A percentile compares a stretch with the other conserved stretches of the same genome.
phyloP scores from a whole-genome alignment of 257 asterid genomes.

The Agastache rugosa region DNA sequence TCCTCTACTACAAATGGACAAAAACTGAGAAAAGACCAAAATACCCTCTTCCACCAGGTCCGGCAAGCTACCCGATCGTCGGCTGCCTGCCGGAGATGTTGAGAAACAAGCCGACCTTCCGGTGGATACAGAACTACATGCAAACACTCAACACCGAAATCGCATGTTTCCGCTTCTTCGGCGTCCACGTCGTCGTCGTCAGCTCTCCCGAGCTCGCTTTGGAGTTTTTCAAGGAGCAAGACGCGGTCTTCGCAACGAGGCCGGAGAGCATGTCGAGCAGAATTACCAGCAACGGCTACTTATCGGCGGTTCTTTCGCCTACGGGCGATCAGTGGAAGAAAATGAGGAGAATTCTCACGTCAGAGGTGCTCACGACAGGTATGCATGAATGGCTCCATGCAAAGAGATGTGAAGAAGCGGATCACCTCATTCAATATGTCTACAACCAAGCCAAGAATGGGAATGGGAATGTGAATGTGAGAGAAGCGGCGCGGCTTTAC shows the following conservation, averaged over 20 bases:
- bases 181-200: slow-evolving; percentile 29
- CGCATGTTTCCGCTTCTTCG: slow-evolving; percentile 39
- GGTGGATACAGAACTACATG: slow-evolving; percentile 45
- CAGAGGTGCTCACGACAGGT: background rate
- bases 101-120: slow-evolving; percentile 27
- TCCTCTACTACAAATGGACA: background rate
- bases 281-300: slow-evolving; percentile 26
- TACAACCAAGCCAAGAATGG: background rate
- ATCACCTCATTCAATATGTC: no score
- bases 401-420: background rate
- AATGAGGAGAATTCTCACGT: background rate
- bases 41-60: slow-evolving; percentile 38
- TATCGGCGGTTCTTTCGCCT: background rate
- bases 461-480: no score
- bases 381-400: background rate
- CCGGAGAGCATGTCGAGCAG: slow-evolving; percentile 39
- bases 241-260: slow-evolving; percentile 31
- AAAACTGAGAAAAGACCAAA: background rate
- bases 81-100: slow-evolving; percentile 36
- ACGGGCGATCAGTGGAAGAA: background rate
- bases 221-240: slow-evolving; percentile 38
- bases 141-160: slow-evolving; percentile 37
- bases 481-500: background rate
- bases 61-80: slow-evolving; percentile 32
- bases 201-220: slow-evolving; percentile 42